phyloP scores from a whole-genome alignment of 2,329 filamentous ascomycete species.

The Xylaria arbuscula region DNA sequence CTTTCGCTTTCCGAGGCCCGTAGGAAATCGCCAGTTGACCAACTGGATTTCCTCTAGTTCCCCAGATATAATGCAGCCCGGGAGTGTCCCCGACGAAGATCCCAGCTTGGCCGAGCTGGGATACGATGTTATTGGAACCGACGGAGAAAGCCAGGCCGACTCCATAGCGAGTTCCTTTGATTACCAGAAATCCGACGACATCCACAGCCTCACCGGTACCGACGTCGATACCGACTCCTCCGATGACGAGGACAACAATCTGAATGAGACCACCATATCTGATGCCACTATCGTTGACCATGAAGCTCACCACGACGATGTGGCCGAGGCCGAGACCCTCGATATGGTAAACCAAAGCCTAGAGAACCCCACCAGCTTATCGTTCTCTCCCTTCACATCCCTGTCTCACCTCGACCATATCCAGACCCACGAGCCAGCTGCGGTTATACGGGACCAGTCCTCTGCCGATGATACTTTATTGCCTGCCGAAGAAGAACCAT shows the following conservation, averaged over 20 bases:
- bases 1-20: slow-evolving; percentile 67
- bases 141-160: slow-evolving; percentile 65
- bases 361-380: slow-evolving; percentile 49
- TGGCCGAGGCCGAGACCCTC: slow-evolving; percentile 43
- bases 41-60: slow-evolving; percentile 70
- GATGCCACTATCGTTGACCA: slow-evolving; percentile 39
- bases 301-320: slow-evolving; percentile 38
- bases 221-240: slow-evolving; percentile 59
- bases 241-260: slow-evolving; percentile 51
- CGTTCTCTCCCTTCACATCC: slow-evolving; percentile 39
- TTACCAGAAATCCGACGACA: slow-evolving; percentile 61
- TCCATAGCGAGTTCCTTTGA: slow-evolving; percentile 62
- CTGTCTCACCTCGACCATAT: slow-evolving; percentile 30
- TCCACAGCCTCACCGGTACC: slow-evolving; percentile 63
- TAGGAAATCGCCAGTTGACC: slow-evolving; percentile 66
- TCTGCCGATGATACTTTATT: slow-evolving; percentile 9
- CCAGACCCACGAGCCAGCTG: slow-evolving; percentile 23
- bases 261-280: slow-evolving; percentile 37
- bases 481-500: slow-evolving; percentile 9
- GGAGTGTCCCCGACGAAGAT: slow-evolving; percentile 57
- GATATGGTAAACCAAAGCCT: slow-evolving; percentile 47
- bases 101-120: slow-evolving; percentile 66
- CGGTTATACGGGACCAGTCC: slow-evolving; percentile 20
- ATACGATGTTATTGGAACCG: slow-evolving; percentile 67
- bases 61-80: slow-evolving; percentile 66